Conservation (phyloP, 1,284 basidiomycete genomes). For the Cerioporus squamosus region DNA sequence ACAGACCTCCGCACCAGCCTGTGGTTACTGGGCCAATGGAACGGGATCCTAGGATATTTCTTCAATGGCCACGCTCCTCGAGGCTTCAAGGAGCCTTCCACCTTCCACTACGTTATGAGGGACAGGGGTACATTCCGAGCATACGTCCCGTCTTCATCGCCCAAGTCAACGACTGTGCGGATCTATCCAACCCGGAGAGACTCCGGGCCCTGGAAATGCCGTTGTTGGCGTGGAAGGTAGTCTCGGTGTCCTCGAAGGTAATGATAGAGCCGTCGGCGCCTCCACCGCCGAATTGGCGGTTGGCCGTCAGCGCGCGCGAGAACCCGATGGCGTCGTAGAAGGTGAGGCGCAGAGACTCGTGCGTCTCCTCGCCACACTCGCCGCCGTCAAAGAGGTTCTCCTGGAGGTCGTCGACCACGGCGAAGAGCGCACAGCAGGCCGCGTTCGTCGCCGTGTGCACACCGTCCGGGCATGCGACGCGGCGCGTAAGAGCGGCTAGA, state of each 20-base stretch:
- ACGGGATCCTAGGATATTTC: no score
- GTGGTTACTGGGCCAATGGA: no score
- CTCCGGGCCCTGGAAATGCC: slow-evolving; percentile 25
- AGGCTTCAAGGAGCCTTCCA: no score
- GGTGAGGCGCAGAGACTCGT: slow-evolving; percentile 36
- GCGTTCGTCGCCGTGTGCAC: slow-evolving; percentile 37
- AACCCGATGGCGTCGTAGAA: slow-evolving; percentile 30
- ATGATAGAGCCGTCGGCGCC: slow-evolving; percentile 36
- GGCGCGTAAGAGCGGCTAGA: slow-evolving; percentile 14
- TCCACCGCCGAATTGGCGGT: slow-evolving; percentile 22
- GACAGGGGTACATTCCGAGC: no score
- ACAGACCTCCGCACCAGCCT: no score
- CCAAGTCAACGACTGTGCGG: slow-evolving; percentile 32
- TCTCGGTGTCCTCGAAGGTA: slow-evolving; percentile 27
- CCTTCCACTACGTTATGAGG: no score
- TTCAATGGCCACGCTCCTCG: no score
- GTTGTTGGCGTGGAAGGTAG: slow-evolving; percentile 27
- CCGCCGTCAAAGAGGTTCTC: slow-evolving; percentile 44
- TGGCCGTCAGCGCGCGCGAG: slow-evolving; percentile 28
- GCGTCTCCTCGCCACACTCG: slow-evolving; percentile 47
- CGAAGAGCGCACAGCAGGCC: slow-evolving; percentile 46
- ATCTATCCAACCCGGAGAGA: slow-evolving; percentile 21
- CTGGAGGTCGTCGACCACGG: slow-evolving; percentile 44
- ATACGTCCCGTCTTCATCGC: no score
- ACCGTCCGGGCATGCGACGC: slow-evolving; percentile 42